Conservation (phyloP, 2,329 filamentous ascomycete species). For the Colletotrichum liaoningense region DNA sequence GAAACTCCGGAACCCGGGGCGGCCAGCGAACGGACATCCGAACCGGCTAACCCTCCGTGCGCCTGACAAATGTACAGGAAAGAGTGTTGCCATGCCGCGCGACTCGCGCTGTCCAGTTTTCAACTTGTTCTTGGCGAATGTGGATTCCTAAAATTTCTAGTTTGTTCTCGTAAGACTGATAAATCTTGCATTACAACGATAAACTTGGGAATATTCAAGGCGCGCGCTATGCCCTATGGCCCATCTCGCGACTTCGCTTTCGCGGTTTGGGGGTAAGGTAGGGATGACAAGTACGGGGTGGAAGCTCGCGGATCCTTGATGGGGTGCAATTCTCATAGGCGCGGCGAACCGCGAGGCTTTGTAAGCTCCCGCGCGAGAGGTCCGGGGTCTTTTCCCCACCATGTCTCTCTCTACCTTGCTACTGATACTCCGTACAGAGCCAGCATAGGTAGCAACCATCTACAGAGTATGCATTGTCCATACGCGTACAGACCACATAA, state of each 20-base stretch:
- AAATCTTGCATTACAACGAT: background rate
- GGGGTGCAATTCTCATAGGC: background rate
- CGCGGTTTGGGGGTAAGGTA: background rate
- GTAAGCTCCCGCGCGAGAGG: slow-evolving; percentile 10
- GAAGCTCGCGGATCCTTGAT: slow-evolving; percentile 15
- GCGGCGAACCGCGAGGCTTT: background rate
- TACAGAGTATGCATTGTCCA: too few species aligned
- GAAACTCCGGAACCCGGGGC: background rate
- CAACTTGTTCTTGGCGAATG: background rate
- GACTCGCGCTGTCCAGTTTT: background rate
- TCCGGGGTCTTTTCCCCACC: background rate
- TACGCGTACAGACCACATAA: too few species aligned
- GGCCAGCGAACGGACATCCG: background rate
- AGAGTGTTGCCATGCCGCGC: background rate
- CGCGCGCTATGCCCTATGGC: too few species aligned
- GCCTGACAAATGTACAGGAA: background rate
- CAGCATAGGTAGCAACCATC: too few species aligned
- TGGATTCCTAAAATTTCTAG: background rate
- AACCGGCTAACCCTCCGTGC: background rate
- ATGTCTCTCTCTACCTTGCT: background rate
- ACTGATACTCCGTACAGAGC: background rate
- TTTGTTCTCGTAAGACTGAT: background rate
- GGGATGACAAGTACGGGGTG: background rate
- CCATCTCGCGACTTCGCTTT: too few species aligned
- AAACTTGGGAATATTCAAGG: too few species aligned